These are phyloP conservation scores for Candida loeiensis DNA, from an alignment of 805 yeast genomes.

Conservation along the genomic window DNA sequence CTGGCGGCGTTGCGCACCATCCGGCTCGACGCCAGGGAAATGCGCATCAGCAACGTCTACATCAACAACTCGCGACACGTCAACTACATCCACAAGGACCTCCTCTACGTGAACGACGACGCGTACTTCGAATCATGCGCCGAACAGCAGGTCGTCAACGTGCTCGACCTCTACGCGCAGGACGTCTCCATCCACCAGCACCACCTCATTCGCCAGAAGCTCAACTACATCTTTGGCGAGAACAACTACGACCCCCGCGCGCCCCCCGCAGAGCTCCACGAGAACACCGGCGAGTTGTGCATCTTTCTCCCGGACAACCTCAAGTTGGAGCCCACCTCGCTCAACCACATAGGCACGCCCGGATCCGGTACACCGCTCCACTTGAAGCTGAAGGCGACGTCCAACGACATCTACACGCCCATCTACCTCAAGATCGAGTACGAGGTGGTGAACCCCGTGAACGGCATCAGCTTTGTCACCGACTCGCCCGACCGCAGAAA, in stretches of 20 bases:
- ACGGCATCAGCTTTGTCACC: conserved; percentile 76
- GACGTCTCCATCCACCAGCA: conserved; percentile 50
- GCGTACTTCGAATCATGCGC: conserved; percentile 26
- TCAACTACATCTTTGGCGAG: conserved; percentile 52
- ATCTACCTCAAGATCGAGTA: conserved; percentile 68
- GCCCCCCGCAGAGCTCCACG: conserved; percentile 14
- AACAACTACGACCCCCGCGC: conserved; percentile 30
- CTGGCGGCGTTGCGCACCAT: conserved; percentile 55
- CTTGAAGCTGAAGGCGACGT: conserved; percentile 33
- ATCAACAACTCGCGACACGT: conserved; percentile 57
- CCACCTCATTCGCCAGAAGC: conserved; percentile 52
- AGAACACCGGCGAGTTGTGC: conserved; percentile 60
- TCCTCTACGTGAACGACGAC: conserved; percentile 38
- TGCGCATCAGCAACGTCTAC: conserved; percentile 57
- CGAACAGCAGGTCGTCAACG: conserved; percentile 21
- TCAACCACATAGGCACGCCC: conserved; percentile 31
- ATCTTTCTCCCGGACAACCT: conserved; percentile 65
- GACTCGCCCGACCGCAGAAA: conserved; percentile 44
- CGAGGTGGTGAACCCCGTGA: conserved; percentile 57
- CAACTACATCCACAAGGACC: conserved; percentile 54
- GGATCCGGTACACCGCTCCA: conserved; percentile 35
- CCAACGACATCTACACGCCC: conserved; percentile 57
- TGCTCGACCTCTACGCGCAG: conserved; percentile 43
- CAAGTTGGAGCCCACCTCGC: conserved; percentile 56
- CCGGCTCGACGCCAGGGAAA: conserved; percentile 76